Base-by-base conservation (phyloP, 768 basidiomycete genomes). In the Kwoniella newhampshirensis region DNA sequence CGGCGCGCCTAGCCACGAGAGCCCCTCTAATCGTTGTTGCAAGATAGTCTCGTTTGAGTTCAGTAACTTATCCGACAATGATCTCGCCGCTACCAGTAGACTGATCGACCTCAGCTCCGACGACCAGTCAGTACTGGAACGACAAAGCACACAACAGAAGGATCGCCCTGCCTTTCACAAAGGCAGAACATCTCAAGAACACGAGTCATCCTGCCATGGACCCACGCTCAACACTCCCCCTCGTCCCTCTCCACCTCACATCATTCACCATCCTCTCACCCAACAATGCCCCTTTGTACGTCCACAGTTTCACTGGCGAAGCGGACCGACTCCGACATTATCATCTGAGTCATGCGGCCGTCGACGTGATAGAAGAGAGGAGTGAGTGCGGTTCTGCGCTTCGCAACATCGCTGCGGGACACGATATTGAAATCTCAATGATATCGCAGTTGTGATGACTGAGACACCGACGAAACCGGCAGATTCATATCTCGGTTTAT, bases 331-430 rank as follows among this genome's bases (percentile, higher is more conserved):
- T 76, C 57, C 42, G 75, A 62, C 73, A 76, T 57, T 66, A 71
- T 57, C 75, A 76, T 44, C 47, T 74, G 4, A 66, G 68, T 18
- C 73, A 74, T 59, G 71, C 75, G 30, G 70, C 72, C 21, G 59
- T 76, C 39, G 75, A 76, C 53, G 69, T 76, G 9, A 68, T 76
- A 11, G 75, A 76, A 49, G 75, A 76, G 42, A 50, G 69, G 49
- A 71, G 75, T 76, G 57, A 60, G 74, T 67, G 12, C 17, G 40
- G 40, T 17, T 17, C 40, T 41, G 13, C n/a, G n/a, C n/a, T n/a
- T 9, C 36, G 36, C n/a, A 37, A n/a, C n/a, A 37, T 37, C n/a
- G 36, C n/a, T n/a, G 11, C 36, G 36, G 36, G 36, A 37, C 36
- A n/a, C n/a, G n/a, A n/a, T n/a, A n/a, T n/a, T n/a, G n/a, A n/a